phyloP scores from a whole-genome alignment of 768 basidiomycete species.

The Megacollybia marginata region DNA sequence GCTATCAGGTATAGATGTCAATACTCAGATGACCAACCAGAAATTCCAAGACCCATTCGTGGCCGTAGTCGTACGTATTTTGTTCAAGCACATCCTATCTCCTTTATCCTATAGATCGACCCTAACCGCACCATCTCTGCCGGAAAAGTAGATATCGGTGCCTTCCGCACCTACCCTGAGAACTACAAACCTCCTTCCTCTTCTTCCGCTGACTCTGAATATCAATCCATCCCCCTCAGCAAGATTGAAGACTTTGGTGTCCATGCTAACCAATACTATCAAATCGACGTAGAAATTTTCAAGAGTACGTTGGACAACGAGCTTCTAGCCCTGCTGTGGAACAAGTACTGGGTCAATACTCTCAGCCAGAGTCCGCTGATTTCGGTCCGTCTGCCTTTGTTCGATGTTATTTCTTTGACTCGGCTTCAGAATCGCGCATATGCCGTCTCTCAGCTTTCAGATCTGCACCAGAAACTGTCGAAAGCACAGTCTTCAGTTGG shows the following conservation, averaged over 20 bases:
- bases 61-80: constrained; percentile 77
- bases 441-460: constrained; percentile 83
- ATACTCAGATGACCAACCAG: constrained; percentile 93
- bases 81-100: not conserved
- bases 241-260: constrained; percentile 99
- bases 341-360: constrained; percentile 99
- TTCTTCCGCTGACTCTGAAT: constrained; percentile 63
- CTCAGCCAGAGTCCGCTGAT: constrained; percentile 89
- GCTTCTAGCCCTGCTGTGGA: constrained; percentile 88
- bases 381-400: constrained; percentile 47
- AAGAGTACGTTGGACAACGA: constrained; percentile 86
- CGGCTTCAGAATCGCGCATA: constrained; percentile 82
- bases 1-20: constrained; percentile 98
- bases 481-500: constrained; percentile 57
- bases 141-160: constrained; percentile 97
- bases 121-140: constrained; percentile 98
- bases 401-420: not conserved
- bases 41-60: constrained; percentile 95
- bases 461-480: constrained; percentile 83
- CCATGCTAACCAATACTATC: constrained; percentile 95
- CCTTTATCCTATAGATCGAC: constrained; percentile 59
- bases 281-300: constrained; percentile 90
- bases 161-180: constrained; percentile 96
- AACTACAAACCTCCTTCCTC: constrained; percentile 73
- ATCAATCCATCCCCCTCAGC: constrained; percentile 91